Percentiles rank a stretch among this genome's conserved stretches.
Conservation (phyloP, 2,329 filamentous ascomycete genomes). For the Anthostomella pinea region DNA sequence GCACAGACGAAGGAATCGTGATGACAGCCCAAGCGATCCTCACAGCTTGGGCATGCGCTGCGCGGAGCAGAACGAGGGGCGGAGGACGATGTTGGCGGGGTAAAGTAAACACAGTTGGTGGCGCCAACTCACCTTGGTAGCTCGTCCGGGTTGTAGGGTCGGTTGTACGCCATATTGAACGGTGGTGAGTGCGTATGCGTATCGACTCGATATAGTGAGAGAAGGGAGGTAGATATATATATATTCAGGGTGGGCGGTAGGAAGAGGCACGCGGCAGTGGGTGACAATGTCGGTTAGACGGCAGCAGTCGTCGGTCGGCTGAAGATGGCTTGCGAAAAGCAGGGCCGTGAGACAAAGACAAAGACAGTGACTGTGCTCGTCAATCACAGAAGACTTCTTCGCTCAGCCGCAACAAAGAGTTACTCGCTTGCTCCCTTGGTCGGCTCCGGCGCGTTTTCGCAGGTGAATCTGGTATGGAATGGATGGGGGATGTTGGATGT, state of each 20-base stretch:
- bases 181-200: conserved; percentile 5
- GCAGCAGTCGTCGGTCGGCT: too few species aligned
- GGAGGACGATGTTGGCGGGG: conserved; percentile 25
- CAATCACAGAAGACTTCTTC: too few species aligned
- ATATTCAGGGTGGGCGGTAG: too few species aligned
- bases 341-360: too few species aligned
- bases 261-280: not conserved
- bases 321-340: too few species aligned
- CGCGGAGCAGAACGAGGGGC: not conserved
- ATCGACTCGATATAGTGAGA: conserved; percentile 4
- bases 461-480: not conserved
- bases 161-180: conserved; percentile 86
- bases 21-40: not conserved
- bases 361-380: too few species aligned
- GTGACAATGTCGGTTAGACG: too few species aligned
- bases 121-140: conserved; percentile 72
- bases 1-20: too few species aligned
- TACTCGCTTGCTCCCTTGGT: too few species aligned
- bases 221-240: conserved; percentile 8
- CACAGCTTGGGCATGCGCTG: conserved; percentile 4
- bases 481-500: not conserved
- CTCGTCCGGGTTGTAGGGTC: conserved; percentile 88
- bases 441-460: too few species aligned
- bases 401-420: too few species aligned
- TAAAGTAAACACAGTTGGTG: conserved; percentile 8